Evolutionary conservation across 129 eudicot genomes (phyloP).

Genomic region (Glebionis coronaria): DNA sequence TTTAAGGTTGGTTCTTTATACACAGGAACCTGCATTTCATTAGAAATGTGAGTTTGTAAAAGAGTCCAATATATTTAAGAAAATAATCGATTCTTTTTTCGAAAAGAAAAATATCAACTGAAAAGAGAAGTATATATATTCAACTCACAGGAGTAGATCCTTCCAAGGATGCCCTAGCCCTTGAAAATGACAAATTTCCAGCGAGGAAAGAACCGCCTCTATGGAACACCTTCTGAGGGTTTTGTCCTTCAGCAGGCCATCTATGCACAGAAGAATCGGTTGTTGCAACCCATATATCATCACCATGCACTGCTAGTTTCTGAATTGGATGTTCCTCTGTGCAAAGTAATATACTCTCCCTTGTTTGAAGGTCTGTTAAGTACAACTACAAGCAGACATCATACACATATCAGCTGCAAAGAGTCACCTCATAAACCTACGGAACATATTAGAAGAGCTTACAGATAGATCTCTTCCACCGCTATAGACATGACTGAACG

Average conservation of each 20-base stretch:
- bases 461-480: constrained; percentile 98
- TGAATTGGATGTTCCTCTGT: constrained; percentile 82
- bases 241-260: constrained; percentile 91
- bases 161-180: constrained; percentile 93
- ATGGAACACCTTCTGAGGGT: constrained; percentile 80
- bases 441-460: constrained; percentile 35
- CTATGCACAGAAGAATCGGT: constrained; percentile 87
- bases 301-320: constrained; percentile 81
- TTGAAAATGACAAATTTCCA: constrained; percentile 94
- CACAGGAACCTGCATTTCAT: constrained; percentile 68
- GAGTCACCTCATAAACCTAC: background rate
- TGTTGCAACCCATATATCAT: constrained; percentile 87
- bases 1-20: constrained; percentile 69
- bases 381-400: constrained; percentile 61
- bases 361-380: constrained; percentile 83
- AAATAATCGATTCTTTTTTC: background rate
- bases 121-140: background rate
- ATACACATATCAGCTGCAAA: constrained; percentile 5
- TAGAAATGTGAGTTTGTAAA: background rate
- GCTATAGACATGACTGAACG: constrained; percentile 95
- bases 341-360: constrained; percentile 94
- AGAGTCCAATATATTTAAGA: background rate
- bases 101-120: background rate
- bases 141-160: constrained; percentile 93
- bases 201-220: constrained; percentile 96